Evolutionary conservation across 306 rosid genomes (phyloP).

Genomic region (Castanea sativa): DNA sequence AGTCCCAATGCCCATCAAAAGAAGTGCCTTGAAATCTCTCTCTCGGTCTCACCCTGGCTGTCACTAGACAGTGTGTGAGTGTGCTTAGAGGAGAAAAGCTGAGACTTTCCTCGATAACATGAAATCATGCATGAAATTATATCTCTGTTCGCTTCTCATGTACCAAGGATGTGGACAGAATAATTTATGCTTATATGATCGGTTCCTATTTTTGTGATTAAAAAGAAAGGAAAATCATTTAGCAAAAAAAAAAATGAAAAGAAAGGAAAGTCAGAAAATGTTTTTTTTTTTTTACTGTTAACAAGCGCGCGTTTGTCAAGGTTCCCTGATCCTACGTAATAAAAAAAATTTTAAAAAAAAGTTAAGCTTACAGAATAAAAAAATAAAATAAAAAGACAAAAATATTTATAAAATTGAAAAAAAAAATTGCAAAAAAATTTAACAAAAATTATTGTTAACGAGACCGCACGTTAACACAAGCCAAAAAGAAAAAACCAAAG

Average conservation of each 20-base stretch:
- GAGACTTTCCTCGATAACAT: background rate
- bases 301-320: background rate
- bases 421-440: no score
- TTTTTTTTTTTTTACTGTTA: background rate
- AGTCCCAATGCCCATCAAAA: background rate
- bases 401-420: no score
- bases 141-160: background rate
- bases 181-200: background rate
- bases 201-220: background rate
- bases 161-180: background rate
- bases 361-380: no score
- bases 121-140: background rate
- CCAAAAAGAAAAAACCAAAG: no score
- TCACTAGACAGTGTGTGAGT: no score
- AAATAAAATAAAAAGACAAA: no score
- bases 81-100: background rate
- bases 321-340: no score
- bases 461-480: no score
- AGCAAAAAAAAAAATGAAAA: background rate
- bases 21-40: constrained; percentile 9
- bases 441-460: no score
- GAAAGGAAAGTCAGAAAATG: no score
- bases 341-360: no score
- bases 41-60: background rate
- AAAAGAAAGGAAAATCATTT: background rate